phyloP scores from a whole-genome alignment of 2,329 filamentous ascomycete species.

The Trematosphaeria pertusa region DNA sequence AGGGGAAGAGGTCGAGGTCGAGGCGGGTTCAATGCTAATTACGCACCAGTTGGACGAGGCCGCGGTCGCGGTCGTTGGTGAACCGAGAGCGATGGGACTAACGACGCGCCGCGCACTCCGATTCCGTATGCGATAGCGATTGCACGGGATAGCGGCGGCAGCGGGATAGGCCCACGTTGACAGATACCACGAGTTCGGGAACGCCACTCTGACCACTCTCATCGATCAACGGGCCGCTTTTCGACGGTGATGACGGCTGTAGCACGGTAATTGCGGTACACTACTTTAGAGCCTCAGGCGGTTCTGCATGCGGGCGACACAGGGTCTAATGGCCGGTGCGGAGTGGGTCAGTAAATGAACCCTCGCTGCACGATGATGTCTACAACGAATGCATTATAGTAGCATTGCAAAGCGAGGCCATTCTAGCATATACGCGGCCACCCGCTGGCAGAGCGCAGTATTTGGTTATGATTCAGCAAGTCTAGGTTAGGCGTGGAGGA shows the following conservation, averaged over 20 bases:
- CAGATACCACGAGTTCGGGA: too few relatives aligned
- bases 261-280: slow-evolving; percentile 4
- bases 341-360: slow-evolving; percentile 1
- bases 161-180: too few relatives aligned
- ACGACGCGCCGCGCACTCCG: slow-evolving; percentile 2
- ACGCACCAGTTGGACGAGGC: slow-evolving; percentile 22
- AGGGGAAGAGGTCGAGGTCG: slow-evolving; percentile 33
- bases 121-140: slow-evolving; percentile 4
- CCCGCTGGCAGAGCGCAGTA: slow-evolving; percentile 6
- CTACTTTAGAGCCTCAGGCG: slow-evolving; percentile 1
- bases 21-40: slow-evolving; percentile 16
- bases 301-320: slow-evolving; percentile 3
- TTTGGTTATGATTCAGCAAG: slow-evolving; percentile 8
- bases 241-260: slow-evolving; percentile 1
- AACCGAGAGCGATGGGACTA: slow-evolving; percentile 13
- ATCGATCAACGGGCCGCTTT: too few relatives aligned
- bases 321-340: slow-evolving; percentile 1
- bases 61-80: slow-evolving; percentile 36
- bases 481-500: slow-evolving; percentile 14
- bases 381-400: slow-evolving; percentile 2
- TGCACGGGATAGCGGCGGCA: too few relatives aligned
- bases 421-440: slow-evolving; percentile 2
- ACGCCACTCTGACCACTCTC: too few relatives aligned
- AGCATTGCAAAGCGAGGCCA: background rate
- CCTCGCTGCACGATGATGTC: slow-evolving; percentile 24